Base-by-base conservation (phyloP, 2,329 filamentous ascomycete genomes). In the Botrytis cinerea region DNA sequence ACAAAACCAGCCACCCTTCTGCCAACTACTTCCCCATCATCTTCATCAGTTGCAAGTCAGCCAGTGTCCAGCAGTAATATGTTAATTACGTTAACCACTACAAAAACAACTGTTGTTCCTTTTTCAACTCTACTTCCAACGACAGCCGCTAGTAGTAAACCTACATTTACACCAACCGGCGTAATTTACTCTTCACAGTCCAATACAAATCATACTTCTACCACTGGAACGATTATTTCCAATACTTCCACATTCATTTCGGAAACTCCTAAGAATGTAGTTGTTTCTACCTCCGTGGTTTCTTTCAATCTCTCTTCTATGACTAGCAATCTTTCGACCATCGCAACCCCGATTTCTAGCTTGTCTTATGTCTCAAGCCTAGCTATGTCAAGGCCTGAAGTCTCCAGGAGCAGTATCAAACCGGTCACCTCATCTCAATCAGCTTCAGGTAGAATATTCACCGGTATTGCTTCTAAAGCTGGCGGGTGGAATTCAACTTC, bases 401-500 rank as follows among this genome's bases (percentile, higher is more conserved):
- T 22, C 14, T n/a, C 22, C 9, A 3, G 16, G 12, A 61, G 22
- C 35, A 61, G 35, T 77, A 73, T 48, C n/a, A 62, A 70, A 25
- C 78, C 78, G 7, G 51, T 78, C 7, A 78, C 75, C 18, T 67
- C 73, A 35, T 28, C 12, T 66, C 28, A 32, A 51, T 18, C 63
- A n/a, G 20, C 62, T 69, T 68, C 72, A 4, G 69, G 67, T 40
- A 51, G 45, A 69, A 73, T 48, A 35, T 76, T 70, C 40, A 75
- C 74, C 38, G 75, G 73, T 18, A 62, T 73, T 25, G 64, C 46
- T 9, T 46, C 73, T 14, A 45, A 43, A 5, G 6, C 51, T 48
- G 74, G 74, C 28, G 78, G 78, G 57, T 79, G 77, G 78, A 79
- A 79, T 54, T 61, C 48, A 40, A 75, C 76, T 9, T 75, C 75